These are phyloP conservation scores for Fomitiporia mediterranea DNA, from an alignment of 1,284 basidiomycete species.

Conservation along the genomic window DNA sequence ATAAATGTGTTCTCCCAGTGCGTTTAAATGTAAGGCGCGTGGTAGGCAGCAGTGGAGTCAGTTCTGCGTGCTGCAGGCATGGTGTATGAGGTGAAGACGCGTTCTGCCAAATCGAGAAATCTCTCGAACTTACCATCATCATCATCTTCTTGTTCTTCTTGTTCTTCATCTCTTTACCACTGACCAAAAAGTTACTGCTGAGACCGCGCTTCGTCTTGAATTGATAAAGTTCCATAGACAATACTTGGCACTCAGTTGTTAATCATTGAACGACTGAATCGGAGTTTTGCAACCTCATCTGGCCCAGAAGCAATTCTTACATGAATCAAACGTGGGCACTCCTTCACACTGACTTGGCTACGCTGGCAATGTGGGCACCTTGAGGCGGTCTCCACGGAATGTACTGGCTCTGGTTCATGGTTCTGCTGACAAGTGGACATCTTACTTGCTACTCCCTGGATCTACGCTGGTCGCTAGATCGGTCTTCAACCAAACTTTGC, in stretches of 20 bases:
- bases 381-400: neutral
- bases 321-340: constrained; percentile 8
- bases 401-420: neutral
- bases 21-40: neutral
- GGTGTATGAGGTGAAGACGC: neutral
- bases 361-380: constrained; percentile 4
- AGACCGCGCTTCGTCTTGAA: too few species aligned
- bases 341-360: neutral
- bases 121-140: constrained; percentile 12
- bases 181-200: neutral
- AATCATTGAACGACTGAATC: too few species aligned
- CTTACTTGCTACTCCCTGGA: neutral
- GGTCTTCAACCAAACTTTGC: too few species aligned
- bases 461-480: too few species aligned
- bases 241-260: too few species aligned
- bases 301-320: neutral
- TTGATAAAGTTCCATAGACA: too few species aligned
- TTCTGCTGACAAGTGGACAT: neutral
- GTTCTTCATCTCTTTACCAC: neutral
- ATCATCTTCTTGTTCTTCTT: neutral
- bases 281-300: neutral
- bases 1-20: neutral
- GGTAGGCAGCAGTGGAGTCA: neutral
- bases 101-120: neutral
- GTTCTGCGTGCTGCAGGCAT: neutral